Base-by-base conservation (phyloP, 139 green algal species). In the Closterium sp. region DNA sequence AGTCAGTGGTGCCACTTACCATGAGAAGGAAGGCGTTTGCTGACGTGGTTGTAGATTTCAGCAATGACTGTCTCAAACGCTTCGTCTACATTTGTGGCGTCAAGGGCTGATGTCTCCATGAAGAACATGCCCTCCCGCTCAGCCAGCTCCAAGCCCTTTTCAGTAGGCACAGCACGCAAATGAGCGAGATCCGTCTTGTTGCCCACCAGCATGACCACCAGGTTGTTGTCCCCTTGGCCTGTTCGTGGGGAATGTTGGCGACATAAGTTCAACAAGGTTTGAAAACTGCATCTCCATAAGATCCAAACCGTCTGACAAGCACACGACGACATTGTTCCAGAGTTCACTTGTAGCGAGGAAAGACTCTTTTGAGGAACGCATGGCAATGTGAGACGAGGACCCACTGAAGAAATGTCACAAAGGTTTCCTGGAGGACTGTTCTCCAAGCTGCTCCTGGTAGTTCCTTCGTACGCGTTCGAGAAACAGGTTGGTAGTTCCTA, bases 21-120 rank as follows among this genome's bases (percentile, higher is more conserved):
- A 24, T 32, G 24, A 27, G 28, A 89, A 42, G 90, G 70, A 19
- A 93, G 24, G 9, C 90, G 90, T 42, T 92, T 88, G 92, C 89
- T 94, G 24, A 94, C 89, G 32, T 89, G 92, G 28, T 90, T 94
- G 90, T 94, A 93, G 21, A 94, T 94, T 31, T 94, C 89, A 24
- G 88, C 45, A n/a, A 94, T 90, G 85, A 93, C 89, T 22, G 70
- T 92, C 90, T 93, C 90, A 90, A 94, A 94, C 21, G 92, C 92
- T 9, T 92, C 85, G 27, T 94, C 90, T 9, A 94, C 92, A 91
- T 94, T 94, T 17, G 92, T 93, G 62, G 92, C 90, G 79, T 94
- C 92, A n/a, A 94, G 84, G 1, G 92, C 92, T 2, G 90, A 94
- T 28, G 92, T 93, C 88, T 94, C 92, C 89, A 94, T 93, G 89